phyloP scores from a whole-genome alignment of 495 filamentous ascomycete genomes.

The Penicillium coffeae region DNA sequence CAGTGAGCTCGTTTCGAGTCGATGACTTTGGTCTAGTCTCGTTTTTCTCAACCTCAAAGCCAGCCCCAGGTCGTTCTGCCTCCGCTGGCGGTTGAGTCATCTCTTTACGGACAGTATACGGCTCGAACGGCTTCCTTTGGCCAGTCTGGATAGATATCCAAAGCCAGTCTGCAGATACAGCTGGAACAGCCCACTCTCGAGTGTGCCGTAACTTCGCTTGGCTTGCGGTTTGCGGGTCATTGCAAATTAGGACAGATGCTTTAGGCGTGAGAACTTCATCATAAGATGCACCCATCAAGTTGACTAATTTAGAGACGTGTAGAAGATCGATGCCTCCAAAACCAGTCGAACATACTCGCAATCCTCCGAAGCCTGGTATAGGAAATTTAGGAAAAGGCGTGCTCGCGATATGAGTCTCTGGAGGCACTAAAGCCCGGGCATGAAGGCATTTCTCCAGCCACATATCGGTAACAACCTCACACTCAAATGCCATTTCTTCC shows the following conservation, averaged over 20 bases:
- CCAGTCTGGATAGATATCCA: conserved; percentile 68
- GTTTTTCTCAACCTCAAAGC: conserved; percentile 10
- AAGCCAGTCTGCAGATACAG: conserved; percentile 77
- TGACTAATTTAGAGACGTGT: conserved; percentile 72
- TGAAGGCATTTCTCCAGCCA: conserved; percentile 89
- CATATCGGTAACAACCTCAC: conserved; percentile 74
- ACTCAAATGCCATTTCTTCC: conserved; percentile 41
- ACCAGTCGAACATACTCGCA: conserved; percentile 74
- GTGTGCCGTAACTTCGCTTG: conserved; percentile 77
- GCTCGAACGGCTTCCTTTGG: conserved; percentile 49
- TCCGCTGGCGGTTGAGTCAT: conserved; percentile 22
- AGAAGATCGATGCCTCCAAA: conserved; percentile 82
- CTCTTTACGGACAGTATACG: conserved; percentile 36
- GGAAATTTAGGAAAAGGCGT: conserved; percentile 69
- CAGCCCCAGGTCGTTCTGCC: conserved; percentile 19
- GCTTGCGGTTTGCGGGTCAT: conserved; percentile 50
- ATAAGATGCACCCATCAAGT: conserved; percentile 69
- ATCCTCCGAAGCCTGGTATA: conserved; percentile 58
- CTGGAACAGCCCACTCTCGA: conserved; percentile 65
- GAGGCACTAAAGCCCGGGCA: conserved; percentile 63
- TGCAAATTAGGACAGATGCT: conserved; percentile 67
- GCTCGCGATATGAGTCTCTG: conserved; percentile 66
- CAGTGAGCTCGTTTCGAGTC: neutral
- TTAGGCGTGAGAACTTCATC: conserved; percentile 66
- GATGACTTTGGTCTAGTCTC: neutral